A percentile compares a stretch with the other conserved stretches of the same genome.
Evolutionary conservation across 345 rosid genomes (phyloP).

Genomic region (Euphorbia lathyris): DNA sequence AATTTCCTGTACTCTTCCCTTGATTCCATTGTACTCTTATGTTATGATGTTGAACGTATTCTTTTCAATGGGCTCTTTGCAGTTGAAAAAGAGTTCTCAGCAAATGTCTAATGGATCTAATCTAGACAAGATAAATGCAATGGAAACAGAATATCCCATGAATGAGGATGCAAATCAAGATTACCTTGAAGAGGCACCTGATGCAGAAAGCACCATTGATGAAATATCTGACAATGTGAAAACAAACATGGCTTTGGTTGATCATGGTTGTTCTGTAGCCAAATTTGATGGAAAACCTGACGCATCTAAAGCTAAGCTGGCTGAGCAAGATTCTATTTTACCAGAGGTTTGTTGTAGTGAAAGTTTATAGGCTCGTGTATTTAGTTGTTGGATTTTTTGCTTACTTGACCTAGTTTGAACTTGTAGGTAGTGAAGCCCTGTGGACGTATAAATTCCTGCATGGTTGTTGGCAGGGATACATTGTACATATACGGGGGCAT

Average conservation of each 20-base stretch:
- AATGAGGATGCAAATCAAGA: slow-evolving; percentile 34
- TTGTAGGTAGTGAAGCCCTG: slow-evolving; percentile 86
- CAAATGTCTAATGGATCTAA: slow-evolving; percentile 33
- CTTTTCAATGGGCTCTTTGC: slow-evolving; percentile 29
- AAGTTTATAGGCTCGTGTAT: slow-evolving; percentile 8
- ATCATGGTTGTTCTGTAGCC: slow-evolving; percentile 29
- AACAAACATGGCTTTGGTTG: slow-evolving; percentile 29
- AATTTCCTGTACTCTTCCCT: background rate
- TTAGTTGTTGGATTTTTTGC: background rate
- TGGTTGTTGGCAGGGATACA: slow-evolving; percentile 89
- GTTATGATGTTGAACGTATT: background rate
- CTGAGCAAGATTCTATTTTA: slow-evolving; percentile 45
- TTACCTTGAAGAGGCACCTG: slow-evolving; percentile 36
- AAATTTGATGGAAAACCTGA: slow-evolving; percentile 42
- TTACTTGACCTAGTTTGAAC: slow-evolving; percentile 19
- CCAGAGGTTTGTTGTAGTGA: slow-evolving; percentile 61
- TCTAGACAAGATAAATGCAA: slow-evolving; percentile 37
- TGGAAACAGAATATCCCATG: slow-evolving; percentile 35
- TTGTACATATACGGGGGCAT: slow-evolving; percentile 92
- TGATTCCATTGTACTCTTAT: background rate
- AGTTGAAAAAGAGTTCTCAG: slow-evolving; percentile 60
- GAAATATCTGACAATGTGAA: slow-evolving; percentile 50
- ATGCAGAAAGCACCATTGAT: slow-evolving; percentile 44
- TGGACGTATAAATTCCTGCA: slow-evolving; percentile 91
- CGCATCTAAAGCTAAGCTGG: slow-evolving; percentile 38